phyloP scores from a whole-genome alignment of 371 early-diverging fungal genomes.

The Saksenaea vasiformis region DNA sequence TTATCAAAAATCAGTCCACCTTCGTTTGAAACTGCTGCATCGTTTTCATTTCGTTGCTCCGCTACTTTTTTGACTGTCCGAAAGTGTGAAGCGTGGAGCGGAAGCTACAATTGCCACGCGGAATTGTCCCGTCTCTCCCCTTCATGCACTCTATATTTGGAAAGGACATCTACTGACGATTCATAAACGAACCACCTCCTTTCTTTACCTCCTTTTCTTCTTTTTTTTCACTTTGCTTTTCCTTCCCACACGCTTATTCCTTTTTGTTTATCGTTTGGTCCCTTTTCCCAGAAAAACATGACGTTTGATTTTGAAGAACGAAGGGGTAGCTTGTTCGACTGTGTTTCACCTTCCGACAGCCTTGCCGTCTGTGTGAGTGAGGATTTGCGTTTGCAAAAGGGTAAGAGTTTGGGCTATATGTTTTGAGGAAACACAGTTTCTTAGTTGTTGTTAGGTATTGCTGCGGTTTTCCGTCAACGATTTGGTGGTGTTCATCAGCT shows the following conservation, averaged over 20 bases:
- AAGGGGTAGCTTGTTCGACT: conserved; percentile 29
- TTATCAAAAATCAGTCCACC: no score
- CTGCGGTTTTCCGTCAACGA: conserved; percentile 24
- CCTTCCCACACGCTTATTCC: conserved; percentile 3
- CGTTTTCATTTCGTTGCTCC: no score
- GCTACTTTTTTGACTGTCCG: not conserved
- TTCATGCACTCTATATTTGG: not conserved
- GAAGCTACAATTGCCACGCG: not conserved
- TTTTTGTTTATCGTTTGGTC: not conserved
- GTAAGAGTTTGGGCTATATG: conserved; percentile 3
- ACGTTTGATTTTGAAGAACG: conserved; percentile 47
- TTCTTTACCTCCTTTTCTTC: conserved; percentile 8
- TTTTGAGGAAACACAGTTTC: not conserved
- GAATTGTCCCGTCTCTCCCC: not conserved
- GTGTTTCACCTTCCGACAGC: conserved; percentile 20
- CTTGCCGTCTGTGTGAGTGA: conserved; percentile 31
- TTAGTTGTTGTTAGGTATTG: conserved; percentile 11
- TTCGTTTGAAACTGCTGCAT: no score
- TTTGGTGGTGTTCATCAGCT: conserved; percentile 22
- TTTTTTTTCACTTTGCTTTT: conserved; percentile 9
- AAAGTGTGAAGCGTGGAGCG: not conserved
- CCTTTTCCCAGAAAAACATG: conserved; percentile 19
- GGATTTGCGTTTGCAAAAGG: conserved; percentile 33
- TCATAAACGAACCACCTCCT: not conserved
- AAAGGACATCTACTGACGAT: not conserved